Evolutionary conservation across 495 filamentous ascomycete species (phyloP).

Genomic region (Annulohypoxylon stygium): DNA sequence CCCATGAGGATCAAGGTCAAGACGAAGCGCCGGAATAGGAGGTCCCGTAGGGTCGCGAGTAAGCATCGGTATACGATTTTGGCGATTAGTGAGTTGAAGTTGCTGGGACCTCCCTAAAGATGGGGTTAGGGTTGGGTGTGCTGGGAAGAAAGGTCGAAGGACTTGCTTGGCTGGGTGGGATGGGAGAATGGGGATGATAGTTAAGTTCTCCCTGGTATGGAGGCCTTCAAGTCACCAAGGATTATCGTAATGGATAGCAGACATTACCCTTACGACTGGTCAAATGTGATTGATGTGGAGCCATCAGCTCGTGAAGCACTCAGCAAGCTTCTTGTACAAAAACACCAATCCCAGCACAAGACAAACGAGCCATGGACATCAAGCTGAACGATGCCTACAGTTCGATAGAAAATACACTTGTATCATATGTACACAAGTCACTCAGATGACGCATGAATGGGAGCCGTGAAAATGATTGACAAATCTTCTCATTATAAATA

Average conservation of each 20-base stretch:
- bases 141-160: not conserved
- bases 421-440: not conserved
- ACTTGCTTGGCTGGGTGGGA: not conserved
- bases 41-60: slow-evolving; percentile 78
- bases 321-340: slow-evolving; percentile 15
- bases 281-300: not conserved
- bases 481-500: slow-evolving; percentile 10
- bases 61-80: slow-evolving; percentile 92
- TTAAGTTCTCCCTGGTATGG: not conserved
- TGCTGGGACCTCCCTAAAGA: slow-evolving; percentile 63
- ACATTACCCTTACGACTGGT: not conserved
- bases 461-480: slow-evolving; percentile 9
- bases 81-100: slow-evolving; percentile 81
- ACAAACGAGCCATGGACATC: not conserved
- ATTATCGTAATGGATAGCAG: not conserved
- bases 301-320: not conserved
- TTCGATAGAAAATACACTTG: not conserved
- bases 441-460: not conserved
- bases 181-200: not conserved
- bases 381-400: not conserved
- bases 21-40: slow-evolving; percentile 89
- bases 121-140: not conserved
- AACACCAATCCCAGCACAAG: not conserved
- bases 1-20: slow-evolving; percentile 89
- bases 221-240: not conserved